Base-by-base conservation (phyloP, 2,329 filamentous ascomycete genomes). In the Fusarium sp. region DNA sequence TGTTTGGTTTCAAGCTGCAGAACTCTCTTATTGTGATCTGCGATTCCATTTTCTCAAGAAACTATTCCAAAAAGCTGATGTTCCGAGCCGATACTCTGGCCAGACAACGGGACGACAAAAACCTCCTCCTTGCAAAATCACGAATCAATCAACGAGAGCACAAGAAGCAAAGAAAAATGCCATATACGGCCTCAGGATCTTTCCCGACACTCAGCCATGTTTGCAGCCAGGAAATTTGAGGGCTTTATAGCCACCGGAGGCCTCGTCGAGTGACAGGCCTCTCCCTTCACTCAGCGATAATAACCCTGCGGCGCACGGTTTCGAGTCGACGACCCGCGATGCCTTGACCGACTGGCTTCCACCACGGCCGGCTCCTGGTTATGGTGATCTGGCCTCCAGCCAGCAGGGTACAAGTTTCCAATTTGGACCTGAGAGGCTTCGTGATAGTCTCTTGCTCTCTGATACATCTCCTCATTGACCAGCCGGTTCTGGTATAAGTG, bases 401-500 rank as follows among this genome's bases (percentile, higher is more conserved):
- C 74, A 10, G 68, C 60, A 26, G 62, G 72, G 28, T 75, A 44
- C 9, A 73, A 58, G 18, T 63, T 62, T 6, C 41, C 57, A 22
- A 65, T 58, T 33, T 77, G 73, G 18, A 65, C 59, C 45, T 77
- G 72, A 14, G 66, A 61, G 44, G 58, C 51, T 64, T 81, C 79
- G 9, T 73, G 68, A 24, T 66, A 70, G 14, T 50, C 33, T 26
- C 16, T 75, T 6, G 71, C 77, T 26, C 33, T 41, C 44, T 70
- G 64, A 44, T 78, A 83, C 30, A 59, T 62, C 0, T 73, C 62
- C 2, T 75, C 45, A 7, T 60, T 50, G 26, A 87, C 79, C 28
- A 83, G 41, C 0, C 70, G 48, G 4, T 78, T 51, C 0, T 70
- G 22, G 22, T 71, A 36, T 56, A 86, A 44, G 71, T 87, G 82